Percentiles rank a stretch among this genome's conserved stretches.
These are phyloP conservation scores for Talaromyces sp. DNA, from an alignment of 2,329 filamentous ascomycete species.

Conservation along the genomic window DNA sequence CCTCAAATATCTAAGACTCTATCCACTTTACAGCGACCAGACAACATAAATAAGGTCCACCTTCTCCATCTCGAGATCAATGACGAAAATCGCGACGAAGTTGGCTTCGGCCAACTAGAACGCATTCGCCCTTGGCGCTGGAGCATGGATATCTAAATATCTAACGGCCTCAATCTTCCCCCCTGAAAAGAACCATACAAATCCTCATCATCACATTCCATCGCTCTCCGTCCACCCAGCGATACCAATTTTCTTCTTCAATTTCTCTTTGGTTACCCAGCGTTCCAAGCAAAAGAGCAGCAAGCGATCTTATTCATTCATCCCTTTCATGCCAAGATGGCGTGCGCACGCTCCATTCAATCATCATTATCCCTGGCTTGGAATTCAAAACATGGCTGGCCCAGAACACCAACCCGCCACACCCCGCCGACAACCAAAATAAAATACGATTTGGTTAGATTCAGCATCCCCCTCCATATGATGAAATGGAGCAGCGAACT, in stretches of 20 bases:
- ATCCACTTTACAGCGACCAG: conserved; percentile 32
- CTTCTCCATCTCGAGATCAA: conserved; percentile 42
- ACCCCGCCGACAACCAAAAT: neutral
- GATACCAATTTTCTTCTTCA: conserved; percentile 1
- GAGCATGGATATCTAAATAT: conserved; percentile 49
- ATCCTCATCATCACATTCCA: conserved; percentile 23
- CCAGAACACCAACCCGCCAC: neutral
- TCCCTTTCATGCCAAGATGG: neutral
- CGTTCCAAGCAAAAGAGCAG: conserved; percentile 25
- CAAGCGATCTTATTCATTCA: conserved; percentile 1
- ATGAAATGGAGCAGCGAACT: neutral
- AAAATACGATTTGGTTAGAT: neutral
- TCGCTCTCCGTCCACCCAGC: neutral
- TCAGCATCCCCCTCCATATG: neutral
- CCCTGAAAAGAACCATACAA: neutral
- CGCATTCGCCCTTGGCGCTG: conserved; percentile 44
- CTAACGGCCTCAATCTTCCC: neutral
- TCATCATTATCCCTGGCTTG: neutral
- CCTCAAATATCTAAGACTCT: conserved; percentile 36
- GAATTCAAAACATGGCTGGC: neutral
- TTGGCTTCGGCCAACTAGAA: conserved; percentile 36
- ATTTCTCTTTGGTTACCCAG: conserved; percentile 12
- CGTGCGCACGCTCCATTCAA: neutral
- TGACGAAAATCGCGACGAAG: conserved; percentile 32
- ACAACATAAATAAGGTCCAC: conserved; percentile 36